These are phyloP conservation scores for Apium graveolens DNA, from an alignment of 129 eudicot species.

Conservation along the genomic window DNA sequence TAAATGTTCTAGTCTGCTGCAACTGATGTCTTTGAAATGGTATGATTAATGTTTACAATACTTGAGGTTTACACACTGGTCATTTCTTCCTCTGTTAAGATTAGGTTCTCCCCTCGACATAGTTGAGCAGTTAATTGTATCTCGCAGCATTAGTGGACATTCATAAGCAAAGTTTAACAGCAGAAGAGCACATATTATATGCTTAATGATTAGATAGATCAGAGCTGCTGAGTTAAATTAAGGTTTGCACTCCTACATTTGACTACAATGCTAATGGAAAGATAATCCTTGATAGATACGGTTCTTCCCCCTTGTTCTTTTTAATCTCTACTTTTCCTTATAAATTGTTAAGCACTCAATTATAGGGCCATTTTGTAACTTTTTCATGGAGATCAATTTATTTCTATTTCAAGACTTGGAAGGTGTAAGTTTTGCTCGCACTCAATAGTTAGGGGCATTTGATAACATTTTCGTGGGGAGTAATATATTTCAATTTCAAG, in stretches of 20 bases:
- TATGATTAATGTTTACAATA: too few species aligned
- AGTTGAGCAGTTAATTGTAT: too few species aligned
- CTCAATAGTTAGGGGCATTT: too few species aligned
- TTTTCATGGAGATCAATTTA: background rate
- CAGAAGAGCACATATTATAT: background rate
- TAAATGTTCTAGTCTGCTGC: background rate
- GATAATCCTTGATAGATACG: background rate
- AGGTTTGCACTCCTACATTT: background rate
- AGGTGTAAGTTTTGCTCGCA: background rate
- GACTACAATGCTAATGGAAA: background rate
- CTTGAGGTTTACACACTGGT: too few species aligned
- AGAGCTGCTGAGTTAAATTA: background rate
- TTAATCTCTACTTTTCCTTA: background rate
- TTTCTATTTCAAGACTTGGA: background rate
- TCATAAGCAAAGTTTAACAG: background rate
- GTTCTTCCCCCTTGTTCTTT: background rate
- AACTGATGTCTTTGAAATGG: too few species aligned
- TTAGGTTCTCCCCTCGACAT: too few species aligned
- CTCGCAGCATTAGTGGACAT: too few species aligned
- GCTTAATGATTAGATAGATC: background rate
- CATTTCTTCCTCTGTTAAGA: too few species aligned
- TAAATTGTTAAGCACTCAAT: background rate
- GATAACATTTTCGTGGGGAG: too few species aligned
- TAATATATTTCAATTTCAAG: too few species aligned
- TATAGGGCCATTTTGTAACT: background rate